A percentile compares a stretch with the other conserved stretches of the same genome.
Conservation (phyloP, 2,329 filamentous ascomycete species). For the Eurotiales sp. region DNA sequence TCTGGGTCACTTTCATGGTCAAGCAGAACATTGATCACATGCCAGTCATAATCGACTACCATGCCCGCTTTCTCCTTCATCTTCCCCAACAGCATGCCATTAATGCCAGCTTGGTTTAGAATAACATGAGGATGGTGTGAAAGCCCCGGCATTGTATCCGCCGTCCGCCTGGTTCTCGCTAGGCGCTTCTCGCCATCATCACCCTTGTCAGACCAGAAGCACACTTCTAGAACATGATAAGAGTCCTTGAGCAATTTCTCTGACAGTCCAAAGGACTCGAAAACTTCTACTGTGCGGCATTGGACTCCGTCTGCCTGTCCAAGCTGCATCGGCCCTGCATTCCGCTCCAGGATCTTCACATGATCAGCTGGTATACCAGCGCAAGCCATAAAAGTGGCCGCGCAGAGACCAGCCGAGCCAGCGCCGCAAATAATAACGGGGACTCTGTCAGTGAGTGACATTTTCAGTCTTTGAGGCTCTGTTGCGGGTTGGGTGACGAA, state of each 20-base stretch:
- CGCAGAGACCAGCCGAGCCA: conserved; percentile 49
- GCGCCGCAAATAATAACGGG: conserved; percentile 51
- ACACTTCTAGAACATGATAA: conserved; percentile 14
- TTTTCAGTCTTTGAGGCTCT: background rate
- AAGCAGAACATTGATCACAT: conserved; percentile 18
- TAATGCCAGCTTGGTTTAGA: conserved; percentile 54
- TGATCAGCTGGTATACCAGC: conserved; percentile 14
- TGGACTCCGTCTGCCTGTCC: conserved; percentile 54
- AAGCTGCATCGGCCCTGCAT: conserved; percentile 46
- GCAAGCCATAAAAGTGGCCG: conserved; percentile 40
- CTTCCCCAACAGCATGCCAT: conserved; percentile 51
- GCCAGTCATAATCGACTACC: conserved; percentile 56
- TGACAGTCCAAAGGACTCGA: conserved; percentile 55
- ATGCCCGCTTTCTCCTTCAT: conserved; percentile 44
- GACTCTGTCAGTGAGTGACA: background rate
- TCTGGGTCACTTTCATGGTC: conserved; percentile 33
- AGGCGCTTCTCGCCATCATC: conserved; percentile 20
- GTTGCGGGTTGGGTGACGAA: no score
- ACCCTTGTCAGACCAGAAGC: conserved; percentile 20
- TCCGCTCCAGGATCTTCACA: conserved; percentile 39
- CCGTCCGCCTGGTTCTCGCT: conserved; percentile 46
- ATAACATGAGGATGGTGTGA: conserved; percentile 57
- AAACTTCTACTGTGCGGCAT: conserved; percentile 60
- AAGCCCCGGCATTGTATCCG: conserved; percentile 53
- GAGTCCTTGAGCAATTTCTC: conserved; percentile 52